Evolutionary conservation across 371 early-diverging fungal species (phyloP).

Genomic region (Ecytonucleospora hepatopenaei): DNA sequence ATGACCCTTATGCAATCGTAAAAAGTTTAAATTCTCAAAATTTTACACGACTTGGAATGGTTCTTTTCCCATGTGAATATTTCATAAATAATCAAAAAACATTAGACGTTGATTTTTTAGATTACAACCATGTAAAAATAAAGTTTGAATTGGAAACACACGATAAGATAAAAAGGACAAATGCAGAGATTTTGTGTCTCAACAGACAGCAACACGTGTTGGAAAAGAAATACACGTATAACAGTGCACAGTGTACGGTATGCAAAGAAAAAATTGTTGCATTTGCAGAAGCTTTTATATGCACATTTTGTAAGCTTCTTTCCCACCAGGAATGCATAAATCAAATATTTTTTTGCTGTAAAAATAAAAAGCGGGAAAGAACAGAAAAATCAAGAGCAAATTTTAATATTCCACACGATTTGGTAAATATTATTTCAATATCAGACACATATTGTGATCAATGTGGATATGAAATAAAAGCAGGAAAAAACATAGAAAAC

Average conservation of each 20-base stretch:
- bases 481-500: constrained; percentile 59
- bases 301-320: constrained; percentile 65
- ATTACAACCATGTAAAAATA: constrained; percentile 28
- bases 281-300: constrained; percentile 17
- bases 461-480: constrained; percentile 77
- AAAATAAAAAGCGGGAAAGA: constrained; percentile 24
- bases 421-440: constrained; percentile 64
- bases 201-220: constrained; percentile 35
- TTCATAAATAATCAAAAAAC: constrained; percentile 29
- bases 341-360: constrained; percentile 71
- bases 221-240: constrained; percentile 9
- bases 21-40: constrained; percentile 1
- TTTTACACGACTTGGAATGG: constrained; percentile 29
- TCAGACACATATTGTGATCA: constrained; percentile 83
- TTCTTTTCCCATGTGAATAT: constrained; percentile 47
- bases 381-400: constrained; percentile 58
- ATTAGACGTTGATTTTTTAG: constrained; percentile 24
- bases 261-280: constrained; percentile 24
- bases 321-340: constrained; percentile 76
- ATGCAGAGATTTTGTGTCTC: constrained; percentile 27
- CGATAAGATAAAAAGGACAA: constrained; percentile 13
- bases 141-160: constrained; percentile 22
- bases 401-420: constrained; percentile 77
- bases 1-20: neutral
- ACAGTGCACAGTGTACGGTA: constrained; percentile 39